Percentiles rank a stretch among this genome's conserved stretches.
Evolutionary conservation across 2,329 filamentous ascomycete species (phyloP).

Genomic region (Aureobasidium vineae): DNA sequence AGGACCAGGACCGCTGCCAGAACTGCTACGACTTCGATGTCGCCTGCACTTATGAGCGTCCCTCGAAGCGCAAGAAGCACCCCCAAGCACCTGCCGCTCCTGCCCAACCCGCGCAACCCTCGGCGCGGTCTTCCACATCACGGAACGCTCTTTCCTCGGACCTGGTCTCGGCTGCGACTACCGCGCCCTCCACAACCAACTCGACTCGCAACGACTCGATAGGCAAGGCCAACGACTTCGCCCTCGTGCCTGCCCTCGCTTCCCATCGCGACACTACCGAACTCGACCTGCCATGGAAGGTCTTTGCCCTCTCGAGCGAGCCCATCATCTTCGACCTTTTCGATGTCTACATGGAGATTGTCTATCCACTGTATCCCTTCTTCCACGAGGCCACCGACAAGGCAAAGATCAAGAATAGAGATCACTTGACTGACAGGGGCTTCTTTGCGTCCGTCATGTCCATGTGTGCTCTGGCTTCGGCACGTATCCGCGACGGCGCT

Average conservation of each 20-base stretch:
- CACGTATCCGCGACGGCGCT: constrained; percentile 52
- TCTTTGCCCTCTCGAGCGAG: constrained; percentile 44
- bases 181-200: not conserved
- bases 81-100: constrained; percentile 18
- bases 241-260: not conserved
- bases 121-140: not conserved
- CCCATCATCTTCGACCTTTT: constrained; percentile 45
- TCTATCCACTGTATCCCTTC: constrained; percentile 55
- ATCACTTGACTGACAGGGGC: constrained; percentile 44
- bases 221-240: constrained; percentile 21
- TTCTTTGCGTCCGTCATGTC: constrained; percentile 55
- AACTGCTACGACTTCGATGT: constrained; percentile 53
- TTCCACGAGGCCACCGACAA: constrained; percentile 51
- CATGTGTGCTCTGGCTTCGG: constrained; percentile 51
- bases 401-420: constrained; percentile 42
- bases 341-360: constrained; percentile 53
- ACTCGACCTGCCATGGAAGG: constrained; percentile 41
- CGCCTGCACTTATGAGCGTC: constrained; percentile 51
- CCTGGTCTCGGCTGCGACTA: not conserved
- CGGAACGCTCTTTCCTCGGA: constrained; percentile 7
- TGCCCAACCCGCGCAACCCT: not conserved
- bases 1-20: constrained; percentile 45
- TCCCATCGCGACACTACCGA: constrained; percentile 30
- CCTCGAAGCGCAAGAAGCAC: constrained; percentile 40
- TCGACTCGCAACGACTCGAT: constrained; percentile 13